These are phyloP conservation scores for Terana coerulea DNA, from an alignment of 768 basidiomycete genomes.

Conservation along the genomic window DNA sequence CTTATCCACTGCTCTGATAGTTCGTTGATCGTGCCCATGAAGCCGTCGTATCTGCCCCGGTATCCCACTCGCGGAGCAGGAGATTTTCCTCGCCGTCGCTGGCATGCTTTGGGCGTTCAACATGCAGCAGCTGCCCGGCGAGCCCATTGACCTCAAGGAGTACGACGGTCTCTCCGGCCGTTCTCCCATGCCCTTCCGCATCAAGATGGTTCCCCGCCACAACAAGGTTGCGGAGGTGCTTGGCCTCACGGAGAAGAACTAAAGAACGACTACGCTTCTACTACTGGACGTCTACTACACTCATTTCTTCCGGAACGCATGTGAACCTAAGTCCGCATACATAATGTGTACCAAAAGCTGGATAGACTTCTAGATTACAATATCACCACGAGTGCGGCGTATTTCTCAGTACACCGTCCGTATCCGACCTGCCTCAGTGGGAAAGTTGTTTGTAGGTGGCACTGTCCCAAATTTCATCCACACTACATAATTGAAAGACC, in stretches of 20 bases:
- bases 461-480: no score
- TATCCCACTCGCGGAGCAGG: slow-evolving; percentile 41
- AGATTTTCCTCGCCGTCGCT: slow-evolving; percentile 41
- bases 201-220: slow-evolving; percentile 23
- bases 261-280: not conserved
- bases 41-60: slow-evolving; percentile 36
- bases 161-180: slow-evolving; percentile 45
- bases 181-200: slow-evolving; percentile 40
- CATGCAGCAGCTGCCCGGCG: slow-evolving; percentile 36
- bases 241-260: no score
- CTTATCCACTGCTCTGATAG: not conserved
- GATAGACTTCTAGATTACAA: no score
- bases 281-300: not conserved
- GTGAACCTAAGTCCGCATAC: no score
- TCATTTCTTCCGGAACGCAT: no score
- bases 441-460: no score
- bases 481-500: no score
- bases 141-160: slow-evolving; percentile 43
- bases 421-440: no score
- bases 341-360: no score
- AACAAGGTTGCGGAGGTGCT: slow-evolving; percentile 12
- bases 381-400: no score
- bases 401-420: no score
- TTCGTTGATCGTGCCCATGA: no score
- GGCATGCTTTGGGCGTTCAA: slow-evolving; percentile 46